Evolutionary conservation across 2,329 filamentous ascomycete genomes (phyloP), one percentile per base, ranked within the genome.

Genomic region (Fusarium musae): DNA sequence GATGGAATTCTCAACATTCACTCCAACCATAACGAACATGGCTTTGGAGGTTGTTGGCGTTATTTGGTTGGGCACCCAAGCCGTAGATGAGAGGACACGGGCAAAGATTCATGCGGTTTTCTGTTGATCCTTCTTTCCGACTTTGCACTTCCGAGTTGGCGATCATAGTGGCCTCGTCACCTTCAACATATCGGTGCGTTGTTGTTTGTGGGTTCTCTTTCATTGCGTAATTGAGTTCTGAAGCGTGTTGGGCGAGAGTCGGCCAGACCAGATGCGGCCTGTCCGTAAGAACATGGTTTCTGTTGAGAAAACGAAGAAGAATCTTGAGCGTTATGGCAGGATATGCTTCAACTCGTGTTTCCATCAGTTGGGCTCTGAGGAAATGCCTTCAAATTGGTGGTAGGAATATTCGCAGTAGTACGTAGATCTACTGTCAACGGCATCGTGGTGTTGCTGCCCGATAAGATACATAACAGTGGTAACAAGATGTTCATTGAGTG

Each of bases 281-380:
- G 17, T 15, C 28, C 17, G 4, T 21, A 21, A 36, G 63, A 50
- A 59, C 49, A 42, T 28, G 64, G 63, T 59, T 64, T 43, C 43
- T 74, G 68, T 66, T 75, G 67, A n/a, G 23, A 17, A 39, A 23
- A 7, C 34, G 34, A 39, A 52, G 6, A 37, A 28, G 23, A 7
- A 16, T 28, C 34, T 28, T n/a, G 1, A 12, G 19, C 13, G 13
- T 11, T 12, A 39, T 28, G 19, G 34, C 19, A 28, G 5, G 19
- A 28, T n/a, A 9, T n/a, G 26, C 26, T 6, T 54, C 15, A 17
- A n/a, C 34, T 30, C 23, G 4, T 7, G 23, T 28, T 15, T 26
- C 7, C 7, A 28, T 3, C 9, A 28, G 4, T 12, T 40, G 26
- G 7, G 50, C 13, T 23, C 43, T 58, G 26, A 47, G 21, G 16